Base-by-base conservation (phyloP, 1,284 basidiomycete genomes). In the Sporisorium scitamineum region DNA sequence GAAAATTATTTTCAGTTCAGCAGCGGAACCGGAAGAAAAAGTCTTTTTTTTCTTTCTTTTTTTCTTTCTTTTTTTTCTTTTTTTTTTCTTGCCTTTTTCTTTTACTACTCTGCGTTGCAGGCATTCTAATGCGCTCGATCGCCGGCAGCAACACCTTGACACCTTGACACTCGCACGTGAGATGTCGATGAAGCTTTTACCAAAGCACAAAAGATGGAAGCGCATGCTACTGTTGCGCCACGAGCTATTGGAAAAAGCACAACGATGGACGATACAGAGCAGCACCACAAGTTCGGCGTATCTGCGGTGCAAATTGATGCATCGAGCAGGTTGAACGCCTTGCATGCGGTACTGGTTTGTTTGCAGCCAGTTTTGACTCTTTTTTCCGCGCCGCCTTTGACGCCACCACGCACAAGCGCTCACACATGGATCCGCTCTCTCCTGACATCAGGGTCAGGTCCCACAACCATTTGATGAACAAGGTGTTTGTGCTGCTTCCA, bases 271-370 rank as follows among this genome's bases (percentile, higher is more conserved):
- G n/a, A n/a, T n/a, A n/a, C n/a, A n/a, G n/a, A n/a, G 42, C 22
- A 22, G n/a, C 10, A 44, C 22, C 20, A 11, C 42, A 2, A 44
- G 44, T 3, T n/a, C 22, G 13, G 20, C 3, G 26, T 26, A 47
- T 13, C 47, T 50, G 47, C 47, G 29, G 29, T 31, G 48, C 48
- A 50, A 31, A 50, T 50, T 29, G 29, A 29, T 48, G 26, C 27
- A 29, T 22, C 24, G 27, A 29, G 47, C 13, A 31, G n/a, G 18
- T 20, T 18, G 39, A 16, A 9, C 14, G 29, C 48, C 48, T 50
- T 50, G 48, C 48, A 31, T 50, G 48, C 48, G 48, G n/a, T 47
- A 3, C 5, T 47, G 13, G 14, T 48, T 50, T 50, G 27, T 50
- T 50, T 31, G 18, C 47, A 18, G 27, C 8, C 26, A 14, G 16